Percentiles rank a stretch among this genome's conserved stretches.
Conservation (phyloP, 257 asterid genomes). For the Linaria vulgaris region DNA sequence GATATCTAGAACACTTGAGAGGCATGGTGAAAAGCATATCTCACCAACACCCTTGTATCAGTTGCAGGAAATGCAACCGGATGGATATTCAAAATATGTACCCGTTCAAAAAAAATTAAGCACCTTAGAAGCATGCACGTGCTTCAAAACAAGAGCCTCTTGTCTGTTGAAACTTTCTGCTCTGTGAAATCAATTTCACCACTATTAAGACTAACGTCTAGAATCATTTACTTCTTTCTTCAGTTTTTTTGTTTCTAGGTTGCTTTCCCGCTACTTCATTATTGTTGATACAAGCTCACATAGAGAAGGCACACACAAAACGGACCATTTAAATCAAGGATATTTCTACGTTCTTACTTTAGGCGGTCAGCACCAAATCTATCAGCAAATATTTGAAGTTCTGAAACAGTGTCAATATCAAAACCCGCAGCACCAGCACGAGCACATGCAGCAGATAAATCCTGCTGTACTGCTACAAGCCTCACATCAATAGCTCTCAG, state of each 20-base stretch:
- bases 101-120: no score
- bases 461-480: constrained; percentile 78
- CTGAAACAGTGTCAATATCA: constrained; percentile 56
- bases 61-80: no score
- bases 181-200: no score
- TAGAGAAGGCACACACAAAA: neutral
- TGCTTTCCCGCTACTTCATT: neutral
- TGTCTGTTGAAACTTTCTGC: no score
- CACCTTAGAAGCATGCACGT: no score
- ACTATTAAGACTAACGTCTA: neutral
- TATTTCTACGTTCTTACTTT: constrained; percentile 47
- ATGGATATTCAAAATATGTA: no score
- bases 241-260: constrained; percentile 1
- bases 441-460: constrained; percentile 62
- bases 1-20: no score
- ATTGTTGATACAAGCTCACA: constrained; percentile 5
- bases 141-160: no score
- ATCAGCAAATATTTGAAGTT: constrained; percentile 87
- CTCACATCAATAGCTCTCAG: constrained; percentile 89
- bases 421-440: constrained; percentile 92
- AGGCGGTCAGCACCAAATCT: constrained; percentile 74
- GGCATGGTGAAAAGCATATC: no score
- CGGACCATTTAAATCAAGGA: constrained; percentile 28
- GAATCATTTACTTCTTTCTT: neutral
- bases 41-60: no score